Evolutionary conservation across 75 land plant genomes (phyloP).

Genomic region (Picea sitchensis): DNA sequence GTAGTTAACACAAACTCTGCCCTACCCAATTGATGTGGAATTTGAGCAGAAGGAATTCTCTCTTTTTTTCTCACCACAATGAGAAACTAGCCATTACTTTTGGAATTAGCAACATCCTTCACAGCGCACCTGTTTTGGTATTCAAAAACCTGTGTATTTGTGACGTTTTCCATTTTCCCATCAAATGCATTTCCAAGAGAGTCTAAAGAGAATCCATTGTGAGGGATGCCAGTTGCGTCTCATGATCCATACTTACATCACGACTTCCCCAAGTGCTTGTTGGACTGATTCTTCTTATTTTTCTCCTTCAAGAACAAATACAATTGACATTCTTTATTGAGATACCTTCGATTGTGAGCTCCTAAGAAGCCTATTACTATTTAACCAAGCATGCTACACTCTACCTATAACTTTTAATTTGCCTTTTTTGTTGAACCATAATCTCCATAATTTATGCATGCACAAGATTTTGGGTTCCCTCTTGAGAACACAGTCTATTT

Average conservation of each 20-base stretch:
- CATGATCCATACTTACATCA: too few species aligned
- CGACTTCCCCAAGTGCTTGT: too few species aligned
- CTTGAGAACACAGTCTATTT: background rate
- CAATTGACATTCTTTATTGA: too few species aligned
- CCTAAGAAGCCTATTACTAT: background rate
- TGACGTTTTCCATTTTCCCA: conserved; percentile 7
- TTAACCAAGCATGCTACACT: background rate
- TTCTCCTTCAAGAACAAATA: too few species aligned
- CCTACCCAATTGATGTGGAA: conserved; percentile 12
- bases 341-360: too few species aligned
- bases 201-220: background rate
- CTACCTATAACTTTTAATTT: background rate
- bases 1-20: conserved; percentile 2
- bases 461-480: background rate
- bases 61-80: conserved; percentile 10
- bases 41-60: conserved; percentile 8
- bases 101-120: background rate
- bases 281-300: too few species aligned
- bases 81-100: conserved; percentile 18
- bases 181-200: conserved; percentile 11
- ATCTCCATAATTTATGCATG: too few species aligned
- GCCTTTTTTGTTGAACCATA: background rate
- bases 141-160: conserved; percentile 8
- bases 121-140: background rate
- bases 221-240: conserved; percentile 11